Evolutionary conservation across 345 rosid genomes (phyloP).

Genomic region (Cochlearia excelsa): DNA sequence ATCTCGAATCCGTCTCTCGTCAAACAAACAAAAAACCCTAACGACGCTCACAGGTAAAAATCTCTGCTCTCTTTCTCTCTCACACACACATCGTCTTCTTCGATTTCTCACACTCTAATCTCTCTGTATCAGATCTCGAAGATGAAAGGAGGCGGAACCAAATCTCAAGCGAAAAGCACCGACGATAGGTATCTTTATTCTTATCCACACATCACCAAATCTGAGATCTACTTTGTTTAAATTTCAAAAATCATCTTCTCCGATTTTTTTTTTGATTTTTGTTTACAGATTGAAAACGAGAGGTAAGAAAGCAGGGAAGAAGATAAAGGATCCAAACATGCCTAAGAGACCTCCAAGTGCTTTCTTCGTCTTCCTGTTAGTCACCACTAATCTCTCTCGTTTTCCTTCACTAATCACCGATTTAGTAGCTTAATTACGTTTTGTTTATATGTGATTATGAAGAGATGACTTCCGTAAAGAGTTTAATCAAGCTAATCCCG

Average conservation of each 20-base stretch:
- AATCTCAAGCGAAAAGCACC: slow-evolving; percentile 37
- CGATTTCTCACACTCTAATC: slow-evolving; percentile 17
- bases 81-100: slow-evolving; percentile 11
- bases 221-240: slow-evolving; percentile 19
- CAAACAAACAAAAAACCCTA: slow-evolving; percentile 36
- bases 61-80: not conserved
- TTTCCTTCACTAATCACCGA: not conserved
- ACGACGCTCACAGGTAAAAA: slow-evolving; percentile 12
- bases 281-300: slow-evolving; percentile 52
- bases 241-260: not conserved
- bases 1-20: slow-evolving; percentile 22
- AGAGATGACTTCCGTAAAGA: slow-evolving; percentile 74
- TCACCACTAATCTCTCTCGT: no score
- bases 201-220: not conserved
- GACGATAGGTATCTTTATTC: slow-evolving; percentile 40
- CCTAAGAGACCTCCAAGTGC: slow-evolving; percentile 79
- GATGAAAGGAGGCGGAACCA: slow-evolving; percentile 67
- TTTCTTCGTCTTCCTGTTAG: slow-evolving; percentile 75
- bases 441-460: not conserved
- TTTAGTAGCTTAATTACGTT: not conserved
- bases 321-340: slow-evolving; percentile 69
- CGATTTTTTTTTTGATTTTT: not conserved
- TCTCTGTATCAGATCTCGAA: slow-evolving; percentile 38
- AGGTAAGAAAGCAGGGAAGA: slow-evolving; percentile 45
- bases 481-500: slow-evolving; percentile 66